A percentile compares a stretch with the other conserved stretches of the same genome.
These are phyloP conservation scores for Bacidia rubella DNA, from an alignment of 495 filamentous ascomycete species.

Conservation along the genomic window DNA sequence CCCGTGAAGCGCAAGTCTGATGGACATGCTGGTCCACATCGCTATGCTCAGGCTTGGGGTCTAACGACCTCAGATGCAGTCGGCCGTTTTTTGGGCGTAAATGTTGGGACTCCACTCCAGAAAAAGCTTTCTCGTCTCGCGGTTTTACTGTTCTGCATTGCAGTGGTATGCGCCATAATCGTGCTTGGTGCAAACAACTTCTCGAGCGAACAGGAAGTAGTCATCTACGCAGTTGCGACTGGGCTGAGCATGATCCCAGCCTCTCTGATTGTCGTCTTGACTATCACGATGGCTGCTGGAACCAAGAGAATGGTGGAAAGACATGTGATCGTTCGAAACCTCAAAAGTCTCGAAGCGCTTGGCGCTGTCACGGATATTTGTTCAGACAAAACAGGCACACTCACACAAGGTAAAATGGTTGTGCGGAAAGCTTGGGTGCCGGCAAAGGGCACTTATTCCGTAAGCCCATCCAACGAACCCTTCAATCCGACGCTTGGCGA, in stretches of 20 bases:
- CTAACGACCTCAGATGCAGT: constrained; percentile 48
- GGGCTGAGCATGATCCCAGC: constrained; percentile 54
- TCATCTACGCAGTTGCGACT: constrained; percentile 68
- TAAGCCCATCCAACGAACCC: constrained; percentile 44
- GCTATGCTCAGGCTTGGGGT: constrained; percentile 40
- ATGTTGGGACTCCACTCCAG: constrained; percentile 67
- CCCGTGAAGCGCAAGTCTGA: constrained; percentile 51
- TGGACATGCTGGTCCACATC: constrained; percentile 40
- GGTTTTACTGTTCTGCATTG: constrained; percentile 58
- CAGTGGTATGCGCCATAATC: constrained; percentile 61
- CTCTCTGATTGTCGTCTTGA: constrained; percentile 56
- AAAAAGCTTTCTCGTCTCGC: constrained; percentile 69
- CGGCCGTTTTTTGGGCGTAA: constrained; percentile 60
- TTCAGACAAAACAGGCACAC: constrained; percentile 76
- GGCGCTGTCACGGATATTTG: constrained; percentile 81
- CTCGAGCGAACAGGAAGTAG: constrained; percentile 52
- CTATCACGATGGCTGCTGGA: constrained; percentile 65
- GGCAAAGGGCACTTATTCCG: constrained; percentile 25
- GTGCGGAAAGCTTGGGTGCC: constrained; percentile 73
- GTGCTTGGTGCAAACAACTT: constrained; percentile 69
- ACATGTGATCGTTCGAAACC: constrained; percentile 64
- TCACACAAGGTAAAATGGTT: constrained; percentile 69
- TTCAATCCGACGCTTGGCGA: constrained; percentile 44
- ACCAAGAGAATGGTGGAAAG: constrained; percentile 63
- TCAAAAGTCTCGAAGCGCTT: constrained; percentile 68